Percentiles rank a stretch among this genome's conserved stretches.
Conservation (phyloP, 1,284 basidiomycete species). For the Flammula alnicola region DNA sequence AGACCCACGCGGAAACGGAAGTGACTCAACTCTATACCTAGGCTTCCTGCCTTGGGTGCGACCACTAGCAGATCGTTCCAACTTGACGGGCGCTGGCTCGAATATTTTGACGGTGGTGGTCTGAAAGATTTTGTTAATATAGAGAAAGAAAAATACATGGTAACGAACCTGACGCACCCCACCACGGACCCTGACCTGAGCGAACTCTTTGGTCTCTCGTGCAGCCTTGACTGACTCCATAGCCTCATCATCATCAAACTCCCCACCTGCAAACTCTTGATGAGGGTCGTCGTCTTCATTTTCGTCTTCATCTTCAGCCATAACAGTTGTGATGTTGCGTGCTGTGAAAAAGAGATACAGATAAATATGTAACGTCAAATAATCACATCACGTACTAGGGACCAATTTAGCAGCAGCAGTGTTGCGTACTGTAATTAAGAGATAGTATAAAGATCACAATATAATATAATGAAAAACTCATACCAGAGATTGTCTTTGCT, state of each 20-base stretch:
- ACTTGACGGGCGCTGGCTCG: background rate
- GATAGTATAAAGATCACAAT: no score
- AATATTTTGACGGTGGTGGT: background rate
- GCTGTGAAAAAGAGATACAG: no score
- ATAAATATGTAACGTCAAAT: no score
- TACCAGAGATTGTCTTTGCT: no score
- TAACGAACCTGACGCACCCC: background rate
- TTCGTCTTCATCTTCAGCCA: background rate
- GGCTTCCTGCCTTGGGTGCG: background rate
- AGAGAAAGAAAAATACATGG: background rate
- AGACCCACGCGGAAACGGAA: background rate
- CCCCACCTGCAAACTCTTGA: background rate
- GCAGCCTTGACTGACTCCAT: background rate
- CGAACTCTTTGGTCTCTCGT: background rate
- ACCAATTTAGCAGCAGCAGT: no score
- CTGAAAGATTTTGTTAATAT: background rate
- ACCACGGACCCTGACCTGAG: background rate
- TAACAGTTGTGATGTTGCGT: background rate
- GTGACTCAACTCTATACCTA: background rate
- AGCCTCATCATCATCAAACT: slow-evolving; percentile 2
- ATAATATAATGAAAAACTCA: no score
- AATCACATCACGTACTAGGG: no score
- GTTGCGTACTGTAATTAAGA: no score
- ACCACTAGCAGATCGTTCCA: background rate
- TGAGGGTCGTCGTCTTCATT: background rate